Evolutionary conservation across 495 filamentous ascomycete species (phyloP).

Genomic region (Extremus antarcticus): DNA sequence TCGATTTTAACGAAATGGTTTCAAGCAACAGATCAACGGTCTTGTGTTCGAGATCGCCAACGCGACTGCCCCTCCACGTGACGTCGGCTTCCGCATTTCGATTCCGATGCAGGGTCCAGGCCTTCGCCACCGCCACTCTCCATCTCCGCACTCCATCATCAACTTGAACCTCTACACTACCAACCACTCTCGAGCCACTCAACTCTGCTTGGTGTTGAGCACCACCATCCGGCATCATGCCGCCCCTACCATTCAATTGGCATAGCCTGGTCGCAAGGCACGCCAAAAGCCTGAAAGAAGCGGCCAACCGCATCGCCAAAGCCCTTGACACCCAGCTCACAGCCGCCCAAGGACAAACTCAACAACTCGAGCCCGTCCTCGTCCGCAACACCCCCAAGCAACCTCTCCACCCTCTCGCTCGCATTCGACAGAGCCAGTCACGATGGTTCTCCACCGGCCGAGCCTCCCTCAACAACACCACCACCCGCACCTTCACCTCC

Average conservation of each 20-base stretch:
- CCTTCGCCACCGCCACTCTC: neutral
- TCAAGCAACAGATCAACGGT: too few species aligned
- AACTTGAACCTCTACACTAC: neutral
- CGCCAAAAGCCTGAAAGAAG: constrained; percentile 9
- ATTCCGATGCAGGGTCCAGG: neutral
- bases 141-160: neutral
- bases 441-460: constrained; percentile 65
- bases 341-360: constrained; percentile 40
- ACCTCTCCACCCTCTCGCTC: constrained; percentile 60
- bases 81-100: neutral
- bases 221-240: constrained; percentile 10
- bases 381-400: constrained; percentile 48
- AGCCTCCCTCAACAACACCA: constrained; percentile 29
- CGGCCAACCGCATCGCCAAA: constrained; percentile 21
- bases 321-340: constrained; percentile 28
- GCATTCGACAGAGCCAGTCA: constrained; percentile 53
- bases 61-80: neutral
- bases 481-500: constrained; percentile 51
- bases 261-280: constrained; percentile 11
- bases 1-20: too few species aligned
- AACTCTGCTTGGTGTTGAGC: constrained; percentile 1
- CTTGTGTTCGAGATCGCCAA: too few species aligned
- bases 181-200: neutral
- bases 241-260: constrained; percentile 21
- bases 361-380: constrained; percentile 43